A percentile compares a stretch with the other conserved stretches of the same genome.
Evolutionary conservation across 305 asterid species (phyloP).

Genomic region (Euphrasia arctica): DNA sequence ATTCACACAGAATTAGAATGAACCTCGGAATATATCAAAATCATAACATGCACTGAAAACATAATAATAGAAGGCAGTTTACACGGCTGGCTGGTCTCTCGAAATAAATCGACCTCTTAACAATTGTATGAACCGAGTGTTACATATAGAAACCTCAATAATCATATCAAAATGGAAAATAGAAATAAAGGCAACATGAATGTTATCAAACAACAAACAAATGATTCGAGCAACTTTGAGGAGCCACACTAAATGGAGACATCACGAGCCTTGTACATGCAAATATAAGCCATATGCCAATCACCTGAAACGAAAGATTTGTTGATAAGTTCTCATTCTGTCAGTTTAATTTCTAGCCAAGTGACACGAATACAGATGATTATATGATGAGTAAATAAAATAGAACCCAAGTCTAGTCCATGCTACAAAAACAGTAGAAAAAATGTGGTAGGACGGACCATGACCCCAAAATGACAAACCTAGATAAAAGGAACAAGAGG

Average conservation of each 20-base stretch:
- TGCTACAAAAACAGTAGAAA: no score
- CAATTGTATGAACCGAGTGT: neutral
- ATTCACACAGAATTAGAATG: no score
- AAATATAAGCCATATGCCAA: constrained; percentile 98
- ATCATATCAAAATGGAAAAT: constrained; percentile 3
- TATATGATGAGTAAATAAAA: neutral
- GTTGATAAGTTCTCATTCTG: constrained; percentile 4
- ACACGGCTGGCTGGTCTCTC: neutral
- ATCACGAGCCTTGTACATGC: constrained; percentile 80
- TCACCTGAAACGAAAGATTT: constrained; percentile 61
- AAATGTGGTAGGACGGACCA: no score
- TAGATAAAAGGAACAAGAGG: neutral
- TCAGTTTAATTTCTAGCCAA: neutral
- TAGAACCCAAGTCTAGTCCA: neutral
- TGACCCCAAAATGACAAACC: neutral
- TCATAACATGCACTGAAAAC: no score
- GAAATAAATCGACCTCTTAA: neutral
- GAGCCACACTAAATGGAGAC: neutral
- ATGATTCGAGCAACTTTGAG: constrained; percentile 9
- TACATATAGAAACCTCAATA: neutral
- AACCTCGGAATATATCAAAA: no score
- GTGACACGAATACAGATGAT: neutral
- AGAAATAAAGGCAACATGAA: constrained; percentile 8
- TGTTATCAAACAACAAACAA: constrained; percentile 20
- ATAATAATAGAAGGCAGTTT: no score